A percentile compares a stretch with the other conserved stretches of the same genome.
Evolutionary conservation across 768 basidiomycete species (phyloP).

Genomic region (Peribolospora kevripleyi): DNA sequence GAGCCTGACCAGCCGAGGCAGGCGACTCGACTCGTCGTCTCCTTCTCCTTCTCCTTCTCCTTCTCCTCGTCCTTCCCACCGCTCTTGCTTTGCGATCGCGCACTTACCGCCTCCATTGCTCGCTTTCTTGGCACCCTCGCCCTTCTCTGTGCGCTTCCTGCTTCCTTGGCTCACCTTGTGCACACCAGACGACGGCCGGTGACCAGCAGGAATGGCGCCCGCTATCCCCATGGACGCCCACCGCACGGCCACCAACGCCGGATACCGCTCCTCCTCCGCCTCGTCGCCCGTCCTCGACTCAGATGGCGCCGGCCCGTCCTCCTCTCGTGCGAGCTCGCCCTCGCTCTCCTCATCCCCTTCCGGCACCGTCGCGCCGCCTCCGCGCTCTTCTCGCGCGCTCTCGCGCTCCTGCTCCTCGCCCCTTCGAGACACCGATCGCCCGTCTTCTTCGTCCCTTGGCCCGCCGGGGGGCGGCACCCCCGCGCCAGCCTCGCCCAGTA

Average conservation of each 20-base stretch:
- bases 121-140: not conserved
- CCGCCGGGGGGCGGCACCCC: no score
- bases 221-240: conserved; percentile 30
- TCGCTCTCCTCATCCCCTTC: no score
- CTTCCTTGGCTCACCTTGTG: conserved; percentile 5
- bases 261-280: not conserved
- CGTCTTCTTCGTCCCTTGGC: no score
- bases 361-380: no score
- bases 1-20: no score
- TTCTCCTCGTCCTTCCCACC: not conserved
- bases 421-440: no score
- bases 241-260: conserved; percentile 2
- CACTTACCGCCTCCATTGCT: not conserved
- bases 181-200: conserved; percentile 10
- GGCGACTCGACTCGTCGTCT: not conserved
- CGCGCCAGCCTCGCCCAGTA: no score
- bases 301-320: no score
- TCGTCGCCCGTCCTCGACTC: no score
- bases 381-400: no score
- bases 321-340: no score
- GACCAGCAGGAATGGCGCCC: conserved; percentile 14
- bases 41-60: not conserved
- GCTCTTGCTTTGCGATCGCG: not conserved
- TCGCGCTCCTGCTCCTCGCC: no score
- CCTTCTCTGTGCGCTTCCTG: not conserved